Evolutionary conservation across 2,329 filamentous ascomycete species (phyloP).

Genomic region (Mycosphaerella arachidis): DNA sequence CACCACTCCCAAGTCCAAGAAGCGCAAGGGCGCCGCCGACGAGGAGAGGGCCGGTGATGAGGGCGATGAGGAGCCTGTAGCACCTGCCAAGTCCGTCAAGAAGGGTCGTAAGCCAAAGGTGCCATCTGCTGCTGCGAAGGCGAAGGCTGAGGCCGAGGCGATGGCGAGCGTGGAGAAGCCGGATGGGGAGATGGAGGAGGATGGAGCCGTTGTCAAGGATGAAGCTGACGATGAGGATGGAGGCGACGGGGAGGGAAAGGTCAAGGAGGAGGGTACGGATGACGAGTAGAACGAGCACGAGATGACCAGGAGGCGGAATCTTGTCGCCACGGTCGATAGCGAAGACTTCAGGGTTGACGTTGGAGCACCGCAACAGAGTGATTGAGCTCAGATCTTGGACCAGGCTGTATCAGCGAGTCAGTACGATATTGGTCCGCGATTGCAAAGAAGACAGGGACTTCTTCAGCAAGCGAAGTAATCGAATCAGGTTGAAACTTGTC

Average conservation of each 20-base stretch:
- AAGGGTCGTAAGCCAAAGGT: conserved; percentile 16
- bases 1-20: conserved; percentile 12
- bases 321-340: background rate
- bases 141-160: conserved; percentile 4
- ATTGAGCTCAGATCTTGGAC: background rate
- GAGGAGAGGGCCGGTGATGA: conserved; percentile 16
- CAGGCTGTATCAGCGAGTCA: background rate
- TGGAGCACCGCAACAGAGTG: background rate
- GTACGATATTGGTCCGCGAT: background rate
- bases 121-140: conserved; percentile 7
- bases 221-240: conserved; percentile 20
- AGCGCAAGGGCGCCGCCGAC: conserved; percentile 19
- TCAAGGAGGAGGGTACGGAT: conserved; percentile 3
- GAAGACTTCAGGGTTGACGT: background rate
- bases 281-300: background rate
- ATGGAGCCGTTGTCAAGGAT: conserved; percentile 2
- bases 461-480: background rate
- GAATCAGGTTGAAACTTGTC: background rate
- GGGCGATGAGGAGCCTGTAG: conserved; percentile 12
- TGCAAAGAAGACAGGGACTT: background rate
- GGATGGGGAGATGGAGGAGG: conserved; percentile 7
- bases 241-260: conserved; percentile 6
- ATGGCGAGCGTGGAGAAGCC: background rate
- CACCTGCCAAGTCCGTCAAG: conserved; percentile 18
- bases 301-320: background rate